Percentiles rank a stretch among this genome's conserved stretches.
phyloP scores from a whole-genome alignment of 2,329 filamentous ascomycete species.

The Rhynchosporium agropyri region DNA sequence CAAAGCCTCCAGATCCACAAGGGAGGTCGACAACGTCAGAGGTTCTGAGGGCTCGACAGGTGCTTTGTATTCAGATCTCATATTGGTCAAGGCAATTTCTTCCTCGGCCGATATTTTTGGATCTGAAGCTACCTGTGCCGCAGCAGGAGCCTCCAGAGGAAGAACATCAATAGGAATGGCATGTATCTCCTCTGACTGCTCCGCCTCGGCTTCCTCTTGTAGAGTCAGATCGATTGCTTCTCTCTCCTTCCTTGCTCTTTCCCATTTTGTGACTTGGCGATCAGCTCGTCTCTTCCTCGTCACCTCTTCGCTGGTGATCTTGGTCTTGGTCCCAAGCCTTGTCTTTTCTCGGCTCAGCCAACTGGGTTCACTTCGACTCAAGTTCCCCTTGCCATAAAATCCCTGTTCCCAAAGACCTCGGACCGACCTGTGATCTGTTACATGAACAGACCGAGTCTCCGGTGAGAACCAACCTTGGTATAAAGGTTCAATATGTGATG shows the following conservation, averaged over 20 bases:
- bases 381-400: conserved; percentile 92
- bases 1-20: conserved; percentile 7
- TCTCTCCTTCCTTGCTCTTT: conserved; percentile 84
- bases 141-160: conserved; percentile 8
- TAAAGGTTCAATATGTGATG: conserved; percentile 63
- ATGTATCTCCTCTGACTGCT: conserved; percentile 2
- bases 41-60: conserved; percentile 47
- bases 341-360: conserved; percentile 87
- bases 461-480: conserved; percentile 81
- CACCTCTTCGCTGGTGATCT: conserved; percentile 77
- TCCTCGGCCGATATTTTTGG: not conserved
- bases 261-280: conserved; percentile 82
- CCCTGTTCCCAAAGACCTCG: conserved; percentile 92
- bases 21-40: conserved; percentile 56
- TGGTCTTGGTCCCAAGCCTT: conserved; percentile 63
- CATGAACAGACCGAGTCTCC: conserved; percentile 79
- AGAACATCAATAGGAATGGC: not conserved
- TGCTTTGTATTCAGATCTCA: conserved; percentile 11
- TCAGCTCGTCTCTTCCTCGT: conserved; percentile 79
- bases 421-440: conserved; percentile 75
- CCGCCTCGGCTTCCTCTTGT: conserved; percentile 50
- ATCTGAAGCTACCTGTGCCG: not conserved
- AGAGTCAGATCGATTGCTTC: conserved; percentile 78
- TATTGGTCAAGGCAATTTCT: not conserved
- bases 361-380: conserved; percentile 92